Evolutionary conservation across 768 basidiomycete genomes (phyloP).

Genomic region (Imleria badia): DNA sequence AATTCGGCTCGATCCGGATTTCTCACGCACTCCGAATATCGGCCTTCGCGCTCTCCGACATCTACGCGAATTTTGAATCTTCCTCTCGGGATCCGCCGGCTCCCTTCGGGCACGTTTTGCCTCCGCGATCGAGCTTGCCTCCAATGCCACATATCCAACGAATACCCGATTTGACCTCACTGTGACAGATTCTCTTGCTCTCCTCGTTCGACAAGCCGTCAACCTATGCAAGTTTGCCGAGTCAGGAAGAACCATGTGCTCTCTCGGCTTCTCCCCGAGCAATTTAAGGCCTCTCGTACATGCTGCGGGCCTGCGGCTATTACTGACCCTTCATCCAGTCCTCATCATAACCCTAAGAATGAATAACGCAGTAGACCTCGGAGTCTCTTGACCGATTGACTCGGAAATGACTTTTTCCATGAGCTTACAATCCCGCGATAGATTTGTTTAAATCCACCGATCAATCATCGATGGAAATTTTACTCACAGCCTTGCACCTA

Average conservation of each 20-base stretch:
- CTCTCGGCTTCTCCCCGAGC: background rate
- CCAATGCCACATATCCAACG: background rate
- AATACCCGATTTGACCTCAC: background rate
- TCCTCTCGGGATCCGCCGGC: constrained; percentile 2
- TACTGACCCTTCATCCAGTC: background rate
- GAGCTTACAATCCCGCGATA: background rate
- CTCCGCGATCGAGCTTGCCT: background rate
- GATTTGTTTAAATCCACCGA: background rate
- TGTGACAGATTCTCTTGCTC: background rate
- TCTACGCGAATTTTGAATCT: background rate
- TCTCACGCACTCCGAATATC: constrained; percentile 3
- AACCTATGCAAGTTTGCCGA: background rate
- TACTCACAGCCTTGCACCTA: background rate
- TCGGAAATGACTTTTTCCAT: background rate
- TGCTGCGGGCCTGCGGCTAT: background rate
- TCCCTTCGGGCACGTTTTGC: background rate
- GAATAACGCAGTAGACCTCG: background rate
- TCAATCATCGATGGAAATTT: background rate
- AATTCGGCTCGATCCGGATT: background rate
- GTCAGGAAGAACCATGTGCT: background rate
- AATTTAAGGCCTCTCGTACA: background rate
- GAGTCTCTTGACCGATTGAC: too few relatives aligned
- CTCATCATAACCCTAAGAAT: background rate
- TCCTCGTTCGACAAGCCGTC: background rate
- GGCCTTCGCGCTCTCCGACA: background rate